A percentile compares a stretch with the other conserved stretches of the same genome.
Conservation (phyloP, 805 yeast genomes). For the Ascoidea rubescens region DNA sequence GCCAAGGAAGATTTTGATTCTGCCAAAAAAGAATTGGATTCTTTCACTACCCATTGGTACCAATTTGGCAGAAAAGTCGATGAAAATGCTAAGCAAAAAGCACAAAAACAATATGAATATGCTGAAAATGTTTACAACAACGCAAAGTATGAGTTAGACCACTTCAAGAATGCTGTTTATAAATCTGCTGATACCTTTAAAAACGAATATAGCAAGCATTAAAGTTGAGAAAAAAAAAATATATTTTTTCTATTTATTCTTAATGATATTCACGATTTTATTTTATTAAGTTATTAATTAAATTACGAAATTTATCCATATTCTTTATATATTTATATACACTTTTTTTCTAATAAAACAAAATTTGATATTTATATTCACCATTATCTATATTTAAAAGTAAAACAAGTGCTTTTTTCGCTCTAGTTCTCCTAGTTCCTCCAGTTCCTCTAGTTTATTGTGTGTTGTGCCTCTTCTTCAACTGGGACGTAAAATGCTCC, state of each 20-base stretch:
- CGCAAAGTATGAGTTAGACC: neutral
- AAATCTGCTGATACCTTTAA: neutral
- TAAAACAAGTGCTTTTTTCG: no score
- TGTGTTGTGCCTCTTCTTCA: slow-evolving; percentile 32
- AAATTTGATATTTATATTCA: no score
- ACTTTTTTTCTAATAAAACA: no score
- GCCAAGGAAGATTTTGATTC: neutral
- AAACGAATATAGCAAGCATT: neutral
- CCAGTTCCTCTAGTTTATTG: neutral
- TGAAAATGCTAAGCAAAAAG: neutral
- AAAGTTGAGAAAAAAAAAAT: no score
- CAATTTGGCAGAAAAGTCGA: neutral
- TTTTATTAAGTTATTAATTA: no score
- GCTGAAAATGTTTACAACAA: neutral
- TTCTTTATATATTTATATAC: no score
- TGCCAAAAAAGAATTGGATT: neutral
- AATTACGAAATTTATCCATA: no score
- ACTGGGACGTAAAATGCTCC: slow-evolving; percentile 72
- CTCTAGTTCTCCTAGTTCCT: no score
- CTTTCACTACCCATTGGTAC: neutral
- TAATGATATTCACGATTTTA: neutral
- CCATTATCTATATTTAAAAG: no score
- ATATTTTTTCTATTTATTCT: neutral
- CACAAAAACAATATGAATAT: neutral
- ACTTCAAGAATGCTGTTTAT: neutral